Percentiles rank a stretch among this genome's conserved stretches.
Conservation (phyloP, 306 rosid species). For the Abrus precatorius region DNA sequence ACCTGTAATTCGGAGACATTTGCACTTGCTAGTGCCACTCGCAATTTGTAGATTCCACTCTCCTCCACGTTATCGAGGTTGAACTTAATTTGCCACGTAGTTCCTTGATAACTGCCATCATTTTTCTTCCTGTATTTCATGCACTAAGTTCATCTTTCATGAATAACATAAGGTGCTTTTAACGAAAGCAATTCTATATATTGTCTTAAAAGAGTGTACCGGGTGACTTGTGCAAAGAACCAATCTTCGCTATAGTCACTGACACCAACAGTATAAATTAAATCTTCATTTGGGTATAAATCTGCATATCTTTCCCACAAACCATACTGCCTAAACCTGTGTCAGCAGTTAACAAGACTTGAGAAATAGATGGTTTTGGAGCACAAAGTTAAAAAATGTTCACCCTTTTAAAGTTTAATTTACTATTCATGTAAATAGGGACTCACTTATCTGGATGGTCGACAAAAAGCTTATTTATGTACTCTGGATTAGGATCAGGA, state of each 20-base stretch:
- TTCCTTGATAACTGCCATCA: constrained; percentile 71
- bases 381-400: background rate
- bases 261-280: constrained; percentile 65
- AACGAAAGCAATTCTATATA: background rate
- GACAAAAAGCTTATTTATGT: constrained; percentile 70
- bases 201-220: constrained; percentile 51
- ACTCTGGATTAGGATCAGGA: constrained; percentile 81
- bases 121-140: constrained; percentile 65
- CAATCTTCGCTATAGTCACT: constrained; percentile 77
- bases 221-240: constrained; percentile 91
- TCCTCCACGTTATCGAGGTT: constrained; percentile 55
- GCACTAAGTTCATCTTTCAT: constrained; percentile 2
- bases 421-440: constrained; percentile 1
- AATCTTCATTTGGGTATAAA: constrained; percentile 69
- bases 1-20: constrained; percentile 80
- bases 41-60: constrained; percentile 61
- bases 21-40: constrained; percentile 84
- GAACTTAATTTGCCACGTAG: constrained; percentile 92
- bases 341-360: background rate
- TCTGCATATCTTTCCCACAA: constrained; percentile 93
- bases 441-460: constrained; percentile 82
- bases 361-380: background rate
- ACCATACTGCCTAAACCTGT: constrained; percentile 88
- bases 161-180: background rate
- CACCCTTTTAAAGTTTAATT: background rate